Conservation (phyloP, 2,329 filamentous ascomycete genomes). For the Cadophora malorum region DNA sequence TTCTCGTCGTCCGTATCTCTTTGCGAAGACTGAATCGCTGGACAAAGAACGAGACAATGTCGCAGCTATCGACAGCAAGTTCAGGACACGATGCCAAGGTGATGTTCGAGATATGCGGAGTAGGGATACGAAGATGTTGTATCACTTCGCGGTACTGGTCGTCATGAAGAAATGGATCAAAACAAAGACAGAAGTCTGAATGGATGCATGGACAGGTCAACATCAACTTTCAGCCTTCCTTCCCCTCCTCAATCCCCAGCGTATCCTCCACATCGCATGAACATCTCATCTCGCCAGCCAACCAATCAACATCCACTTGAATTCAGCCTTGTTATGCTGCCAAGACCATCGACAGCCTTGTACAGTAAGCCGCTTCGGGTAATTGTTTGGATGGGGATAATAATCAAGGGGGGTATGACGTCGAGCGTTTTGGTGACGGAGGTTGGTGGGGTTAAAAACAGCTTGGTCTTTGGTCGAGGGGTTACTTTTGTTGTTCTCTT, state of each 20-base stretch:
- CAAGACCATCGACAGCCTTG: not conserved
- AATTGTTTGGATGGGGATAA: constrained; percentile 17
- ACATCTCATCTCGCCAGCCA: not conserved
- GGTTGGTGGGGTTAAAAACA: constrained; percentile 16
- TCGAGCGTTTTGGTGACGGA: constrained; percentile 12
- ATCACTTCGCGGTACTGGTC: not conserved
- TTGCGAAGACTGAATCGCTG: not conserved
- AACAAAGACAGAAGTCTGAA: not conserved
- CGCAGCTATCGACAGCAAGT: not conserved
- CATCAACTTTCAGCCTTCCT: not conserved
- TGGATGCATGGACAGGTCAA: not conserved
- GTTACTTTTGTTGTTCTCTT: not conserved
- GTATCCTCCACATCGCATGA: not conserved
- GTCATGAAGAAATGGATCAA: not conserved
- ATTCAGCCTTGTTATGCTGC: constrained; percentile 10
- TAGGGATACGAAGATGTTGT: not conserved
- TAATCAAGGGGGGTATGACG: constrained; percentile 13
- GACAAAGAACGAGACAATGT: not conserved
- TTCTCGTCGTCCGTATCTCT: not conserved
- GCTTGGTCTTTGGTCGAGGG: not conserved
- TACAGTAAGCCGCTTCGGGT: constrained; percentile 16
- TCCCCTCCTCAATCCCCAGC: not conserved
- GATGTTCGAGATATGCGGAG: not conserved
- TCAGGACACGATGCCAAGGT: not conserved
- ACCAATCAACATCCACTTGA: not conserved